Conservation (phyloP, 371 early-diverging fungal genomes). For the Mortierella sp. region DNA sequence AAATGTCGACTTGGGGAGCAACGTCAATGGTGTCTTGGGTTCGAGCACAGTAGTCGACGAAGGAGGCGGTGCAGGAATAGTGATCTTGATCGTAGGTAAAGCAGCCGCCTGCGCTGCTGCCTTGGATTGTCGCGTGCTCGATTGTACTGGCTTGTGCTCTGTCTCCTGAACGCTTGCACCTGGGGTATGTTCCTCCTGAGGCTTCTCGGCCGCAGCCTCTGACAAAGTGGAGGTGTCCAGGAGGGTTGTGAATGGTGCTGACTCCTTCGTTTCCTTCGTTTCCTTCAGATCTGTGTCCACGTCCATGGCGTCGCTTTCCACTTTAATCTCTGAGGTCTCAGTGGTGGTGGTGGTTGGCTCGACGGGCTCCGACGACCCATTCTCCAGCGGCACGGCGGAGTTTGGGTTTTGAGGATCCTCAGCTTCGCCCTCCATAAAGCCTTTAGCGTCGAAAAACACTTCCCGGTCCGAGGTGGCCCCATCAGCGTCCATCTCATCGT, state of each 20-base stretch:
- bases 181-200: not conserved
- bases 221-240: not conserved
- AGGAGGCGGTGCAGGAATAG: not conserved
- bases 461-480: constrained; percentile 35
- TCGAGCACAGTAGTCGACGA: constrained; percentile 23
- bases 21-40: constrained; percentile 40
- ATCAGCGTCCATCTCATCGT: constrained; percentile 27
- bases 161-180: not conserved
- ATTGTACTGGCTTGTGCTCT: not conserved
- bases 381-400: not conserved
- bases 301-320: constrained; percentile 5
- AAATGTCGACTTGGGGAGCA: constrained; percentile 63
- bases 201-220: not conserved
- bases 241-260: not conserved
- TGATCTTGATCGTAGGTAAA: not conserved
- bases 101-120: not conserved
- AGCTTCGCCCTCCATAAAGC: constrained; percentile 39
- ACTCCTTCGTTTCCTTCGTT: not conserved
- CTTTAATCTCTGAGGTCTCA: not conserved
- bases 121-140: not conserved
- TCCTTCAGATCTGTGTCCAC: not conserved
- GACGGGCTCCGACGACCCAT: not conserved
- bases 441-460: constrained; percentile 53
- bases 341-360: not conserved
- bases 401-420: constrained; percentile 22